Evolutionary conservation across 2,329 filamentous ascomycete species (phyloP).

Genomic region (Xylaria sp.): DNA sequence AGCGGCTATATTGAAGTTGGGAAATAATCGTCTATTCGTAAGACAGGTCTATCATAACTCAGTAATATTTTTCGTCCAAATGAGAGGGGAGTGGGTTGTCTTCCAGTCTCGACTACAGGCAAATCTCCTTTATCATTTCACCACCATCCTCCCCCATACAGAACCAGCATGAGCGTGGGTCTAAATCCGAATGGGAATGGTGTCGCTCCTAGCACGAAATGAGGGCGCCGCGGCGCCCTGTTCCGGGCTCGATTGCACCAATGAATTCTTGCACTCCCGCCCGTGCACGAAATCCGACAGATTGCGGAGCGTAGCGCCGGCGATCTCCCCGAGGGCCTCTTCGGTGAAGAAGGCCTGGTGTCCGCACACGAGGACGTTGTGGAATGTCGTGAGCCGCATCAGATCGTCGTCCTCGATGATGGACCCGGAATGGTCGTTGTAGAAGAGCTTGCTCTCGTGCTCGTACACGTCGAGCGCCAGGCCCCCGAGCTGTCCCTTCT

Average conservation of each 20-base stretch:
- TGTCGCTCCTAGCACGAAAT: conserved; percentile 43
- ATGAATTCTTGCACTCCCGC: conserved; percentile 42
- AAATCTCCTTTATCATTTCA: background rate
- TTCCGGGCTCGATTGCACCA: conserved; percentile 35
- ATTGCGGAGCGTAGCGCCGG: conserved; percentile 68
- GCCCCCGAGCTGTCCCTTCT: conserved; percentile 68
- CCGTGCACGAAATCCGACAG: conserved; percentile 58
- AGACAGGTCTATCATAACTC: background rate
- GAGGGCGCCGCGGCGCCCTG: conserved; percentile 18
- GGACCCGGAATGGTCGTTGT: conserved; percentile 71
- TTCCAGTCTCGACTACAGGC: background rate
- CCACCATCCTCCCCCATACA: background rate
- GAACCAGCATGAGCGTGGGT: background rate
- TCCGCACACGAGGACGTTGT: conserved; percentile 73
- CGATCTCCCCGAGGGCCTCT: conserved; percentile 73
- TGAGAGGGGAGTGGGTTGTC: background rate
- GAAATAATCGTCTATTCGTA: conserved; percentile 1
- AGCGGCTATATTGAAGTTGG: no score
- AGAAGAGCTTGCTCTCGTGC: conserved; percentile 71
- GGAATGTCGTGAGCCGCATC: conserved; percentile 75
- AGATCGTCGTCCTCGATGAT: conserved; percentile 75
- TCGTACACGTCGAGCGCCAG: conserved; percentile 77
- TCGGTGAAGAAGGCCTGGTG: conserved; percentile 77
- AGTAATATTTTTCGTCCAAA: background rate
- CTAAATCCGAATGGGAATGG: conserved; percentile 53